A percentile compares a stretch with the other conserved stretches of the same genome.
These are phyloP conservation scores for Aristolochia californica DNA, from an alignment of 164 flowering plant genomes.

Conservation along the genomic window DNA sequence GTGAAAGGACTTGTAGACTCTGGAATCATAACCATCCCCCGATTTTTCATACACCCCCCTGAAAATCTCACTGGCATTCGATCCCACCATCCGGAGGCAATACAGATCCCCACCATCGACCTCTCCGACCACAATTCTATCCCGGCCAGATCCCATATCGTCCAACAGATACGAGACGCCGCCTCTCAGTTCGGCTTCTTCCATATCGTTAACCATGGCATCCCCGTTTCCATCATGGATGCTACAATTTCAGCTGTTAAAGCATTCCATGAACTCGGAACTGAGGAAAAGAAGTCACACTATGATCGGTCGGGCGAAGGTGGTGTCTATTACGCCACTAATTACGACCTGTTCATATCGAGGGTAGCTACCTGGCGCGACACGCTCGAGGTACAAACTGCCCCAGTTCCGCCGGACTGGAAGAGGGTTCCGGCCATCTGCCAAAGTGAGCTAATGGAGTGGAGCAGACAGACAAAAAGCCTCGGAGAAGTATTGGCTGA, in stretches of 20 bases:
- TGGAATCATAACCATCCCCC: conserved; percentile 50
- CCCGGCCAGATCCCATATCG: conserved; percentile 1
- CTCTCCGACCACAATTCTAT: conserved; percentile 4
- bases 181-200: conserved; percentile 19
- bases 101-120: conserved; percentile 18
- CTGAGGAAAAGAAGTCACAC: background rate
- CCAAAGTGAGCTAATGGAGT: conserved; percentile 29
- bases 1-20: conserved; percentile 62
- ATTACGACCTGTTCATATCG: conserved; percentile 15
- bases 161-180: conserved; percentile 14
- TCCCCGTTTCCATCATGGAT: conserved; percentile 10
- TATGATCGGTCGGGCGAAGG: background rate
- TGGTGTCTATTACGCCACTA: conserved; percentile 11
- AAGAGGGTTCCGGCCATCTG: conserved; percentile 12
- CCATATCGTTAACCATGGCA: conserved; percentile 18
- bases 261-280: conserved; percentile 7
- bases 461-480: conserved; percentile 20
- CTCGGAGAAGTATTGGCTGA: conserved; percentile 38
- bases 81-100: background rate
- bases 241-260: background rate
- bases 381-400: conserved; percentile 11
- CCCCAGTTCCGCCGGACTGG: conserved; percentile 4
- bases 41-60: conserved; percentile 46
- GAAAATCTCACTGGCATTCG: conserved; percentile 13
- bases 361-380: conserved; percentile 26